These are phyloP conservation scores for Coemansia sp. DNA, from an alignment of 192 early-diverging fungal genomes.

Conservation along the genomic window DNA sequence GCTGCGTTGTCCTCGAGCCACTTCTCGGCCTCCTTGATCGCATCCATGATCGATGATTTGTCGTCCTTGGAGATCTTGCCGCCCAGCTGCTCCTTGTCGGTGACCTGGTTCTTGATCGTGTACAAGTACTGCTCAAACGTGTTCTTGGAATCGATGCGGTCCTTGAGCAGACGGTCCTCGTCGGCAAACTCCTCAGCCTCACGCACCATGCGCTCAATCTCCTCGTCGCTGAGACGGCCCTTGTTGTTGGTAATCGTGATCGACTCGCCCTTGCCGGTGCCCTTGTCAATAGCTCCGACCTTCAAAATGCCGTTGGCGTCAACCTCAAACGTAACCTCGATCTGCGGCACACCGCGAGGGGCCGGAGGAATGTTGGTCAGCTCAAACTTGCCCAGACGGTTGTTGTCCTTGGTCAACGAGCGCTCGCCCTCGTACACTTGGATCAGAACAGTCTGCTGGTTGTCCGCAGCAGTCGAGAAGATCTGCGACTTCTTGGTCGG, in stretches of 20 bases:
- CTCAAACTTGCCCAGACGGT: slow-evolving; percentile 96
- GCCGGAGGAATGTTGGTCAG: slow-evolving; percentile 91
- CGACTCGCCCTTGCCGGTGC: slow-evolving; percentile 92
- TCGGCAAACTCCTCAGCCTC: slow-evolving; percentile 95
- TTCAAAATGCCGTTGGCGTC: slow-evolving; percentile 93
- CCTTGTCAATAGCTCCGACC: slow-evolving; percentile 94
- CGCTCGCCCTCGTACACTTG: slow-evolving; percentile 98
- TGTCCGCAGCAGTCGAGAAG: slow-evolving; percentile 96
- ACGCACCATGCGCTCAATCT: slow-evolving; percentile 95
- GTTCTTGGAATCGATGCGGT: slow-evolving; percentile 89
- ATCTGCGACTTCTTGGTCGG: slow-evolving; percentile 99
- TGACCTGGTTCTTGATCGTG: slow-evolving; percentile 83
- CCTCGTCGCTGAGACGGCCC: slow-evolving; percentile 90
- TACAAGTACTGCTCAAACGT: slow-evolving; percentile 89
- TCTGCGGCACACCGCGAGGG: slow-evolving; percentile 95
- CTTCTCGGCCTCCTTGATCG: slow-evolving; percentile 72
- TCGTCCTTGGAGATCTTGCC: slow-evolving; percentile 85
- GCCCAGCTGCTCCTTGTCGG: slow-evolving; percentile 81
- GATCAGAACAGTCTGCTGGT: slow-evolving; percentile 95
- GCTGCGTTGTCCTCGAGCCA: slow-evolving; percentile 85
- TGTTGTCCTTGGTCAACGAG: slow-evolving; percentile 97
- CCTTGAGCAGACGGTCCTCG: slow-evolving; percentile 81
- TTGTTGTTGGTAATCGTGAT: slow-evolving; percentile 98
- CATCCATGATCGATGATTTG: slow-evolving; percentile 83
- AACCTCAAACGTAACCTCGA: slow-evolving; percentile 96